Conservation (phyloP, 75 land plant species). For the Pinus albicaulis region DNA sequence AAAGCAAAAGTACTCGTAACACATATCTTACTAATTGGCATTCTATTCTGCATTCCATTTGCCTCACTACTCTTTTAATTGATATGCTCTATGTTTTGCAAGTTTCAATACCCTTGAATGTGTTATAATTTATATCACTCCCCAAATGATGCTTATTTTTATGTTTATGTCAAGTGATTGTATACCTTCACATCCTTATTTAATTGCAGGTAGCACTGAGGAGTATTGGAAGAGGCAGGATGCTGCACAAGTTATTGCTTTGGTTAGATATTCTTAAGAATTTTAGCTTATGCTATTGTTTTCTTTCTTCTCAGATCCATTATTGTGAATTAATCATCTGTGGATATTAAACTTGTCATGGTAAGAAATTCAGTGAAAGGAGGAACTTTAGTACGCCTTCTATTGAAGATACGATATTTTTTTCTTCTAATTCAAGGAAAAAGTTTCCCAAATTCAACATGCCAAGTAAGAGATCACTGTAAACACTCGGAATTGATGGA, state of each 20-base stretch:
- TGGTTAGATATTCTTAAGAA: conserved; percentile 22
- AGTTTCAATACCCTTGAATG: background rate
- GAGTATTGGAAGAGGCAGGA: conserved; percentile 82
- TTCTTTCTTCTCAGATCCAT: background rate
- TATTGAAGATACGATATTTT: too few species aligned
- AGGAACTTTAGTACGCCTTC: too few species aligned
- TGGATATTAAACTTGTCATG: background rate
- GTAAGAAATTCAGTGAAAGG: background rate
- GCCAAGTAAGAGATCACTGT: too few species aligned
- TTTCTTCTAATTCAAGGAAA: too few species aligned
- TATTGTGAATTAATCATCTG: background rate
- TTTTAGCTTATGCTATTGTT: background rate
- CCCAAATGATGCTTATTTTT: background rate
- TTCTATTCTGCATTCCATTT: background rate
- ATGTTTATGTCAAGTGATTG: background rate
- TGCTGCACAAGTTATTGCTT: conserved; percentile 76
- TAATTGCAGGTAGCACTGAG: conserved; percentile 81
- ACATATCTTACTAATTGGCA: background rate
- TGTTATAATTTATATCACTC: background rate
- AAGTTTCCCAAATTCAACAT: too few species aligned
- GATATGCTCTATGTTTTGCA: background rate
- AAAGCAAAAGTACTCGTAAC: background rate
- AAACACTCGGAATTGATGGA: too few species aligned
- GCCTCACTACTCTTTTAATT: background rate
- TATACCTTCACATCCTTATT: background rate